Evolutionary conservation across 495 filamentous ascomycete genomes (phyloP).

Genomic region (Xylaria flabelliformis): DNA sequence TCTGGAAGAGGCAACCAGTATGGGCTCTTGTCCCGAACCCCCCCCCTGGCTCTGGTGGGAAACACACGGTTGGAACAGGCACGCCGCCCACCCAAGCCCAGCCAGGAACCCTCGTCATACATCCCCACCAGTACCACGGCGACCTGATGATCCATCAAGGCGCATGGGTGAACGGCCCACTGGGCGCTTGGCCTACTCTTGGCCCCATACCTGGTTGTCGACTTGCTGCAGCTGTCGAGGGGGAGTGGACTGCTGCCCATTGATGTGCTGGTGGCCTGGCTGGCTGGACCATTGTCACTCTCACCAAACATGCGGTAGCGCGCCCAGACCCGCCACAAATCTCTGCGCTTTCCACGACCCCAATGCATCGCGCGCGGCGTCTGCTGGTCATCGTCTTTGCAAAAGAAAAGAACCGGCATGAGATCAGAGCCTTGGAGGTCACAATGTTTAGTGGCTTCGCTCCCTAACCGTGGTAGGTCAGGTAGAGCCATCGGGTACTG

Average conservation of each 20-base stretch:
- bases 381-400: slow-evolving; percentile 27
- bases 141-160: slow-evolving; percentile 29
- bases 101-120: slow-evolving; percentile 30
- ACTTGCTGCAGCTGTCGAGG: slow-evolving; percentile 27
- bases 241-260: slow-evolving; percentile 21
- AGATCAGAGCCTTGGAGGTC: slow-evolving; percentile 26
- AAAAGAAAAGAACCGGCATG: slow-evolving; percentile 28
- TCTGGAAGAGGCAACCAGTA: slow-evolving; percentile 27
- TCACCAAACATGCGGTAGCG: slow-evolving; percentile 24
- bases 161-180: slow-evolving; percentile 29
- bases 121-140: slow-evolving; percentile 21
- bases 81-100: slow-evolving; percentile 24
- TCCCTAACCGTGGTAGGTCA: neutral
- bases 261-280: slow-evolving; percentile 24
- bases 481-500: slow-evolving; percentile 17
- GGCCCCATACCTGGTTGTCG: slow-evolving; percentile 22
- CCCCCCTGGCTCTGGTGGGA: slow-evolving; percentile 28
- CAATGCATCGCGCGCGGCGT: slow-evolving; percentile 25
- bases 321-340: slow-evolving; percentile 31
- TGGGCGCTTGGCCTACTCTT: slow-evolving; percentile 27
- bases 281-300: slow-evolving; percentile 28
- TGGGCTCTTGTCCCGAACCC: slow-evolving; percentile 27
- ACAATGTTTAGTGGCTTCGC: neutral
- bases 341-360: slow-evolving; percentile 26
- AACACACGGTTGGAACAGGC: slow-evolving; percentile 31